Percentiles rank a stretch among this genome's conserved stretches.
phyloP scores from a whole-genome alignment of 2,329 filamentous ascomycete species.

The Fusarium kyushuense region DNA sequence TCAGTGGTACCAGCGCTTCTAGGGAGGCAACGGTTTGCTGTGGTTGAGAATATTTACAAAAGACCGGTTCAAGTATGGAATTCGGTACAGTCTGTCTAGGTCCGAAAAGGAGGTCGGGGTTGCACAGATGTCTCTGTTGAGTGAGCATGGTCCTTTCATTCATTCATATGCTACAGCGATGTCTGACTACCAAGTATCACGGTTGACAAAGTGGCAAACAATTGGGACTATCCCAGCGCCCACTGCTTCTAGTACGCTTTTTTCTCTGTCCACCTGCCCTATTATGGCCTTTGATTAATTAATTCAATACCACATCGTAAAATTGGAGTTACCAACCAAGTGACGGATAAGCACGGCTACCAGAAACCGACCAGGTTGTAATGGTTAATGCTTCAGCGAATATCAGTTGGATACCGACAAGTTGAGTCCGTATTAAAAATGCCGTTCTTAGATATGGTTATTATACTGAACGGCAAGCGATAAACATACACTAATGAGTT shows the following conservation, averaged over 20 bases:
- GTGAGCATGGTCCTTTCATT: background rate
- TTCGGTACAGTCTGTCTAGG: background rate
- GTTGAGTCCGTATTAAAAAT: background rate
- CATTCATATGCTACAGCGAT: no score
- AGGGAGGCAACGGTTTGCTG: slow-evolving; percentile 58
- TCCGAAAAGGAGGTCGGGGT: background rate
- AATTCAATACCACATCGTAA: background rate
- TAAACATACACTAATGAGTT: background rate
- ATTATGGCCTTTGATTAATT: background rate
- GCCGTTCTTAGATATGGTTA: background rate
- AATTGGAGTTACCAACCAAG: background rate
- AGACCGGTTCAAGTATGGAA: background rate
- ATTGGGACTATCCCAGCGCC: background rate
- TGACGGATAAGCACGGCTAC: background rate
- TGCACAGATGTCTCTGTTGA: background rate
- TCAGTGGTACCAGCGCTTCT: slow-evolving; percentile 51
- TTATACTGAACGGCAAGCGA: background rate
- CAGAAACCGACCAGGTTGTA: background rate
- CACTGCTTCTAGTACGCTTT: background rate
- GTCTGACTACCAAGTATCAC: background rate
- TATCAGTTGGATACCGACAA: background rate
- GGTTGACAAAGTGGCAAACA: background rate
- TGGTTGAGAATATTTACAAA: slow-evolving; percentile 43
- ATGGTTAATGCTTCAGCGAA: background rate
- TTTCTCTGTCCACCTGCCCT: background rate